Evolutionary conservation across 306 rosid genomes (phyloP), one percentile per base, ranked within the genome.

Genomic region (Geum urbanum): DNA sequence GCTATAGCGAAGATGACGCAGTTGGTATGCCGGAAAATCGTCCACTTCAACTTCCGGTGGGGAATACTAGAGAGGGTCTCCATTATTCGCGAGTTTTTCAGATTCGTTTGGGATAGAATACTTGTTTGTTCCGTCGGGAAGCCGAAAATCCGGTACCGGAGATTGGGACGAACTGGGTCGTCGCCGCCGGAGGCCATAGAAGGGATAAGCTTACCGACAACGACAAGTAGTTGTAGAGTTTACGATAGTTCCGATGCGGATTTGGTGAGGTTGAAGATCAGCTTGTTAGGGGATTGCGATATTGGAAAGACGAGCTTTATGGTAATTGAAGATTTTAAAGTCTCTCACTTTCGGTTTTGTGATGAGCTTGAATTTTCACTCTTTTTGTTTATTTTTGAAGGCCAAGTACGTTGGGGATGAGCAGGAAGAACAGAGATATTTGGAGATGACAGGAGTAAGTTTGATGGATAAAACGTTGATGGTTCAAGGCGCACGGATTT

Each of bases 291-390:
- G 19, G 99, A 94, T 82, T 86, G 89, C 79, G 87, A 85, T 84
- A 91, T 87, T 76, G 99, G 99, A 18, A 94, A 94, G 82, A 94
- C 99, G 27, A 91, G 92, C 68, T 94, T 94, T 81, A 50, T 87
- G 88, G 98, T 94, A n/a, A n/a, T n/a, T n/a, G n/a, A 82, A 81
- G 69, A 53, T 22, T 60, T 3, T 20, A 9, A 0, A 9, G 39
- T 19, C 44, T 8, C 56, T 43, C 7, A 9, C 14, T 13, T 46
- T 20, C 8, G 7, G 11, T 9, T 37, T 11, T 8, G 13, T 22
- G 9, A 53, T 52, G 49, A 19, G 13, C 58, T 35, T 11, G 58
- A n/a, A n/a, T n/a, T 48, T 20, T 9, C 37, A 27, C 2, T 27
- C 32, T 2, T 27, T 9, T 22, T 2, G 52, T 50, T 1, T 13